Evolutionary conservation across 2,329 filamentous ascomycete species (phyloP).

Genomic region (Orbilia blumenaviensis): DNA sequence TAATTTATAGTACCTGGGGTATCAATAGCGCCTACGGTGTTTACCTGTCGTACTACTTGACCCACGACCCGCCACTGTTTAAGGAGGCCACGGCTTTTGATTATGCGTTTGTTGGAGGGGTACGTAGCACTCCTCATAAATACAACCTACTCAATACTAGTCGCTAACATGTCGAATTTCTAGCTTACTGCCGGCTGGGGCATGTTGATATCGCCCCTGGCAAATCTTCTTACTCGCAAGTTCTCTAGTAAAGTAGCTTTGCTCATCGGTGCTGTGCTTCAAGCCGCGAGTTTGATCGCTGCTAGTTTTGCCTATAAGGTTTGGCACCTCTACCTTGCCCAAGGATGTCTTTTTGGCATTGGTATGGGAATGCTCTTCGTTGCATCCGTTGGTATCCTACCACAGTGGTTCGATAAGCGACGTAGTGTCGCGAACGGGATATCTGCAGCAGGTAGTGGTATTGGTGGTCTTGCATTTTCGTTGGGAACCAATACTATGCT

Average conservation of each 20-base stretch:
- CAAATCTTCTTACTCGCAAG: conserved; percentile 69
- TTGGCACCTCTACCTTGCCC: conserved; percentile 79
- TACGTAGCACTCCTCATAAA: conserved; percentile 66
- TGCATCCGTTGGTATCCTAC: conserved; percentile 71
- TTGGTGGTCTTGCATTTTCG: conserved; percentile 77
- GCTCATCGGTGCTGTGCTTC: conserved; percentile 71
- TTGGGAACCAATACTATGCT: conserved; percentile 76
- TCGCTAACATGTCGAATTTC: background rate
- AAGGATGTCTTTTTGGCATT: conserved; percentile 79
- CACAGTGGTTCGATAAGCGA: conserved; percentile 77
- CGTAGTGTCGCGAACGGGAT: conserved; percentile 76
- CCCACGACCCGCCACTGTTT: conserved; percentile 67
- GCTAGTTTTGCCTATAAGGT: conserved; percentile 74
- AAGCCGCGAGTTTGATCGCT: conserved; percentile 72
- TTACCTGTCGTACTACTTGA: conserved; percentile 79
- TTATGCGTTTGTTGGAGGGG: conserved; percentile 80
- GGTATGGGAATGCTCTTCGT: conserved; percentile 82
- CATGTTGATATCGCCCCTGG: conserved; percentile 74
- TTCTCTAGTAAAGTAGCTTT: conserved; percentile 73
- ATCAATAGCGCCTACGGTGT: conserved; percentile 72
- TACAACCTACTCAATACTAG: conserved; percentile 60
- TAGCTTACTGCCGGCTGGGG: conserved; percentile 28
- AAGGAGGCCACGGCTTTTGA: conserved; percentile 71
- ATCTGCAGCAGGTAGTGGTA: conserved; percentile 73
- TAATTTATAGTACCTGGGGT: conserved; percentile 61